A percentile compares a stretch with the other conserved stretches of the same genome.
Evolutionary conservation across 1,284 basidiomycete genomes (phyloP).

Genomic region (Cerioporus squamosus): DNA sequence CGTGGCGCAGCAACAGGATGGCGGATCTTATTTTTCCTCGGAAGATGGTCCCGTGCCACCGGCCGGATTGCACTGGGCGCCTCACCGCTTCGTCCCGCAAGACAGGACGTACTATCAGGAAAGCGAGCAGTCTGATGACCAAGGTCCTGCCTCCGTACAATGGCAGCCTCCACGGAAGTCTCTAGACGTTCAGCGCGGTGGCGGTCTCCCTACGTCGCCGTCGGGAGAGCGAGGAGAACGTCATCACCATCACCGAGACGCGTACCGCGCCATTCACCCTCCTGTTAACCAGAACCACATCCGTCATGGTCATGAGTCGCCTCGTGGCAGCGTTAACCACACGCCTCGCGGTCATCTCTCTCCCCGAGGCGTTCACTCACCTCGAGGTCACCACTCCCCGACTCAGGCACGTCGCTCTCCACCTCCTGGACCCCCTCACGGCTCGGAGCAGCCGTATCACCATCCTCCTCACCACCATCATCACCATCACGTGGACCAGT

Average conservation of each 20-base stretch:
- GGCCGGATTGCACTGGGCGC: conserved; percentile 17
- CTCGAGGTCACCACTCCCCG: conserved; percentile 18
- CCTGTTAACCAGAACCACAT: conserved; percentile 5
- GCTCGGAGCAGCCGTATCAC: conserved; percentile 6
- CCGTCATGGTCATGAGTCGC: conserved; percentile 16
- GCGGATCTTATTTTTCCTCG: conserved; percentile 8
- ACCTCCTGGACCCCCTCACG: conserved; percentile 8
- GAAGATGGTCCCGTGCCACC: conserved; percentile 4
- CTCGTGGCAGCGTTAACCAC: conserved; percentile 2
- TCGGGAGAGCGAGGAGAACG: conserved; percentile 18
- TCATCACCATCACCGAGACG: conserved; percentile 16
- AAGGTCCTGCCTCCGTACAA: background rate
- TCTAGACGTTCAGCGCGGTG: background rate
- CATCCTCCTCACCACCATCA: conserved; percentile 6
- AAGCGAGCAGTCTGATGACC: conserved; percentile 24
- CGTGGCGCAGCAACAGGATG: too few relatives aligned
- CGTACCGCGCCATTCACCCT: conserved; percentile 5
- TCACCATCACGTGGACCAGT: too few relatives aligned
- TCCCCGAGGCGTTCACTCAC: conserved; percentile 22
- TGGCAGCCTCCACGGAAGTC: conserved; percentile 13
- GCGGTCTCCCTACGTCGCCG: background rate
- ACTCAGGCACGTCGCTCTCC: conserved; percentile 18
- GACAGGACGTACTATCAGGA: conserved; percentile 9
- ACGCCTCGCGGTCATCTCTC: conserved; percentile 8
- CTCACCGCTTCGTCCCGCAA: conserved; percentile 18